phyloP scores from a whole-genome alignment of 2,329 filamentous ascomycete genomes.

The Botrytis deweyae region DNA sequence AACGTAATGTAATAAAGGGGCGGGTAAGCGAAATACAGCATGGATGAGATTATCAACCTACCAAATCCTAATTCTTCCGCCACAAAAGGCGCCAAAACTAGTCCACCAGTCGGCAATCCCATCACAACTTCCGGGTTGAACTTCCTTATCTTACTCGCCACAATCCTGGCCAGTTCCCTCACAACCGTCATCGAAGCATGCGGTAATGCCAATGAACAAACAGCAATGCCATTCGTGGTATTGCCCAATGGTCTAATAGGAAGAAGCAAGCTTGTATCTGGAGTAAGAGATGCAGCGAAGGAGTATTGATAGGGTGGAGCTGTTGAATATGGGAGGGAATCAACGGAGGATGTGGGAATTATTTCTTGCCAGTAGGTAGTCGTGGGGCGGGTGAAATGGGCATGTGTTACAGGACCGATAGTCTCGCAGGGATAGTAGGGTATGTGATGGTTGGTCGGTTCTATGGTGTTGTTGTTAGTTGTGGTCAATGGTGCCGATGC shows the following conservation, averaged over 20 bases:
- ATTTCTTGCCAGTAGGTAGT: conserved; percentile 14
- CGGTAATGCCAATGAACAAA: conserved; percentile 5
- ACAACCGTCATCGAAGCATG: conserved; percentile 15
- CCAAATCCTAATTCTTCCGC: conserved; percentile 7
- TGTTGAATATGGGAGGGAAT: conserved; percentile 4
- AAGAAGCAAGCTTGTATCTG: neutral
- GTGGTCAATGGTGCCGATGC: no score
- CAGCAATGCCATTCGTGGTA: neutral
- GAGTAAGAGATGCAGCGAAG: neutral
- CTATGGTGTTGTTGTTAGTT: neutral
- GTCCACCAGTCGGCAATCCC: conserved; percentile 8
- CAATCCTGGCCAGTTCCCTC: neutral
- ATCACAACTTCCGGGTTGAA: conserved; percentile 1
- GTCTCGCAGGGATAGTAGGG: neutral
- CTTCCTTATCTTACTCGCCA: neutral
- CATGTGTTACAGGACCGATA: neutral
- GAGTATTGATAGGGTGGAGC: conserved; percentile 7
- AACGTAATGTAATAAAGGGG: neutral
- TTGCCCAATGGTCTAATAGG: neutral
- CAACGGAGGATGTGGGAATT: neutral
- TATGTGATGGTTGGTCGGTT: neutral
- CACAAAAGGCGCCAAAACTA: conserved; percentile 14
- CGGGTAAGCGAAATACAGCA: neutral
- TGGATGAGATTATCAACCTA: neutral
- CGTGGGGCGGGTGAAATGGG: neutral